Evolutionary conservation across 805 yeast species (phyloP), one percentile per base, ranked within the genome.

Genomic region (Blastobotrys muscicola): DNA sequence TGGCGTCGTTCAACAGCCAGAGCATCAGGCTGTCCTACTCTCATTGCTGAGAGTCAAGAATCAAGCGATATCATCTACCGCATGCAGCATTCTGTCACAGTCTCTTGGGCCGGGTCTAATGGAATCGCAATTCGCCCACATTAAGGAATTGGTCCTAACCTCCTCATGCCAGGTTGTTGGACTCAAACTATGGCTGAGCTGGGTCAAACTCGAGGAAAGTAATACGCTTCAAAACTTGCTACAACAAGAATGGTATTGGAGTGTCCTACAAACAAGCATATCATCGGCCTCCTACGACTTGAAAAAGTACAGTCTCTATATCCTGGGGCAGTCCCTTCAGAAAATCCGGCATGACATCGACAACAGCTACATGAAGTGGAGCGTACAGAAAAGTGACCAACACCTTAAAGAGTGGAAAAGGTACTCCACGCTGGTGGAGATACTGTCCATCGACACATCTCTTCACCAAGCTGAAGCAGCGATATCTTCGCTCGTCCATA

Each of bases 391-490:
- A 8, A 47, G 43, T 1, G 62, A 59, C 0, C 41, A 39, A 11
- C 66, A 68, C 35, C 54, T 74, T 13, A 65, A 62, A 4, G 72
- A 77, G 15, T 87, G 96, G 96, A 70, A 75, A 36, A 71, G 84
- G 46, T 87, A 70, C 54, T 68, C 77, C 23, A 84, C 95, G 0
- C 62, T 87, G 10, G 82, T 76, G 53, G 95, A 87, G 55, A 82
- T 87, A 38, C 64, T 85, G 23, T 92, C 86, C 1, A 71, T 87
- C 33, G 96, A 87, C 58, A 78, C 95, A 0, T 83, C 95, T 0
- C 63, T 85, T 53, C 87, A 89, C 53, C 96, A 89, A 60, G 78
- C 89, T 0, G 79, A 80, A 51, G 95, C 85, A 9, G 90, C 92
- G 0, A 61, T 72, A 1, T 63, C 64, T 6, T 94, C 85, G 52